A percentile compares a stretch with the other conserved stretches of the same genome.
These are phyloP conservation scores for Casaregolazyma suthepensis DNA, from an alignment of 1,139 yeast species.

Conservation along the genomic window DNA sequence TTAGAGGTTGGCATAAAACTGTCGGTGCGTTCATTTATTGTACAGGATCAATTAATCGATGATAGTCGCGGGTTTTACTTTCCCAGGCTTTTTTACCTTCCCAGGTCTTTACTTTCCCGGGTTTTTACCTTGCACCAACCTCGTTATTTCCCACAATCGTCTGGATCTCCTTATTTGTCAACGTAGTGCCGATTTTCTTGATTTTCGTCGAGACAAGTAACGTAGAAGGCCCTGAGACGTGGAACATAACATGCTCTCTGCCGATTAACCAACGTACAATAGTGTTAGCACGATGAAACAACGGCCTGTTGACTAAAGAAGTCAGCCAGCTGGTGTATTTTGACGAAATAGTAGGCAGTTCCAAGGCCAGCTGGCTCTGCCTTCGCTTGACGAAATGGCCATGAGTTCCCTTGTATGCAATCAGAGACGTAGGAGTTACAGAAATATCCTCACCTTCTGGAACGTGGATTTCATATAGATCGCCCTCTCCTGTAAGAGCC, in stretches of 20 bases:
- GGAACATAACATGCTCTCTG: conserved; percentile 5
- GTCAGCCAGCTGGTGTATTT: background rate
- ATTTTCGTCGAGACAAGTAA: conserved; percentile 1
- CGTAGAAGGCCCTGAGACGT: conserved; percentile 6
- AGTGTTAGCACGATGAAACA: conserved; percentile 6
- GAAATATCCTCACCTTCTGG: conserved; percentile 26
- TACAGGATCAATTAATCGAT: background rate
- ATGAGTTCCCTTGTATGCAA: conserved; percentile 26
- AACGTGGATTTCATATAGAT: conserved; percentile 29
- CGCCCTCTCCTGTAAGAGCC: conserved; percentile 32
- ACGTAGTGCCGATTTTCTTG: conserved; percentile 1
- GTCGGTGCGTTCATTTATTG: background rate
- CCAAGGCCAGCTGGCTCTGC: conserved; percentile 17
- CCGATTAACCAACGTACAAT: conserved; percentile 6
- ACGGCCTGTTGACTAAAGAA: conserved; percentile 2
- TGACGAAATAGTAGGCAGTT: conserved; percentile 16
- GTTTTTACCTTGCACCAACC: background rate
- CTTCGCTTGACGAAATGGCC: conserved; percentile 16
- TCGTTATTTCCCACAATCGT: conserved; percentile 1
- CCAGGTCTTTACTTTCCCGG: background rate
- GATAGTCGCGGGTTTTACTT: background rate
- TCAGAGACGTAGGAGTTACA: conserved; percentile 29
- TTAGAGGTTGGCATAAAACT: conserved; percentile 7
- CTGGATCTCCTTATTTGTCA: conserved; percentile 6
- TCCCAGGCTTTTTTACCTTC: too few relatives aligned